Conservation (phyloP, 73 alveolate genomes). For the Paramecium biaurelia region DNA sequence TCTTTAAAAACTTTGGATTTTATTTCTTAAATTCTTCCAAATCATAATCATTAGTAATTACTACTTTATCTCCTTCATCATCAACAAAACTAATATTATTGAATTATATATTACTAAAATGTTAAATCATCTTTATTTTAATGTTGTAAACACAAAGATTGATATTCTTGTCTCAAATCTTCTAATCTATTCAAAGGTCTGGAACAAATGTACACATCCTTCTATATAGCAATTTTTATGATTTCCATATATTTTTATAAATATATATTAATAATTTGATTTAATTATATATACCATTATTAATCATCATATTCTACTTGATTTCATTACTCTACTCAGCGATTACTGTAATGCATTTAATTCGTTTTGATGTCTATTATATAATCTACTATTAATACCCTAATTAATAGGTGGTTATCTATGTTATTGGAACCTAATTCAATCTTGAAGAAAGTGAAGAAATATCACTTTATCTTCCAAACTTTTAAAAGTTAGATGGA, state of each 20-base stretch:
- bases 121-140: neutral
- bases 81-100: neutral
- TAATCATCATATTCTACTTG: neutral
- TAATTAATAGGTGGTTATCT: neutral
- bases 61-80: neutral
- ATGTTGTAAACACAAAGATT: neutral
- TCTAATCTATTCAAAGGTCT: constrained; percentile 1
- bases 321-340: neutral
- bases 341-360: neutral
- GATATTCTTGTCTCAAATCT: constrained; percentile 11
- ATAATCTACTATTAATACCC: neutral
- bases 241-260: neutral
- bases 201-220: neutral
- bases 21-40: neutral
- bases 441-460: neutral
- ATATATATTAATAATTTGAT: neutral
- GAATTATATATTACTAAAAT: neutral
- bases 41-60: neutral
- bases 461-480: neutral
- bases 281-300: neutral
- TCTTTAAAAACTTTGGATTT: neutral
- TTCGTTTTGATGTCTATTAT: neutral
- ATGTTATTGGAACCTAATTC: neutral
- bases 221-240: neutral
- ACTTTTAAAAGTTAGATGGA: neutral